Evolutionary conservation across 176 grass and related monocot species (phyloP).

Genomic region (Eleusine coracana): DNA sequence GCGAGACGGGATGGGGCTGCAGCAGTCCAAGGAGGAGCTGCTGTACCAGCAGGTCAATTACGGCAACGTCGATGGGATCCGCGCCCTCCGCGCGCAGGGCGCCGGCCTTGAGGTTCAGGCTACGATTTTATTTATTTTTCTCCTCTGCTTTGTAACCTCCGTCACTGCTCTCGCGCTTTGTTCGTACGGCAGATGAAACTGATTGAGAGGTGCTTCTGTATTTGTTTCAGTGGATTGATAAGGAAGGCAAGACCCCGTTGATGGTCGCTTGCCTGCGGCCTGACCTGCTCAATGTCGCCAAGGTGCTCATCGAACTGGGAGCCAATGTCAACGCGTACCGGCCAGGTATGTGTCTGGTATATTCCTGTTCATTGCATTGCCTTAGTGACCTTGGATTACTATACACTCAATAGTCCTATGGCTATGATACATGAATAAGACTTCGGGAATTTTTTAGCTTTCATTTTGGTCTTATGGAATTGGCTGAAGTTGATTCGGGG

Average conservation of each 20-base stretch:
- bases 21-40: conserved; percentile 89
- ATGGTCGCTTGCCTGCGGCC: conserved; percentile 78
- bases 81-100: conserved; percentile 36
- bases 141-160: not conserved
- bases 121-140: not conserved
- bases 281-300: conserved; percentile 73
- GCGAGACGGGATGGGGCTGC: conserved; percentile 64
- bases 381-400: not conserved
- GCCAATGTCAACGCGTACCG: conserved; percentile 89
- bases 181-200: conserved; percentile 1
- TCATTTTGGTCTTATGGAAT: not conserved
- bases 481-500: not conserved
- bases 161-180: not conserved
- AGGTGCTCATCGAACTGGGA: conserved; percentile 68
- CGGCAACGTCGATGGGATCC: conserved; percentile 82
- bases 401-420: not conserved
- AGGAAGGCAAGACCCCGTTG: conserved; percentile 88
- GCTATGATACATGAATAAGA: not conserved
- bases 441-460: not conserved
- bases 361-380: not conserved
- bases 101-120: conserved; percentile 29
- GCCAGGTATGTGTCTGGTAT: conserved; percentile 46
- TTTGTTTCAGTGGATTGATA: conserved; percentile 84
- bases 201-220: not conserved
- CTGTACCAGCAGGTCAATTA: conserved; percentile 91